These are phyloP conservation scores for Daldinia sp. DNA, from an alignment of 2,329 filamentous ascomycete species.

Conservation along the genomic window DNA sequence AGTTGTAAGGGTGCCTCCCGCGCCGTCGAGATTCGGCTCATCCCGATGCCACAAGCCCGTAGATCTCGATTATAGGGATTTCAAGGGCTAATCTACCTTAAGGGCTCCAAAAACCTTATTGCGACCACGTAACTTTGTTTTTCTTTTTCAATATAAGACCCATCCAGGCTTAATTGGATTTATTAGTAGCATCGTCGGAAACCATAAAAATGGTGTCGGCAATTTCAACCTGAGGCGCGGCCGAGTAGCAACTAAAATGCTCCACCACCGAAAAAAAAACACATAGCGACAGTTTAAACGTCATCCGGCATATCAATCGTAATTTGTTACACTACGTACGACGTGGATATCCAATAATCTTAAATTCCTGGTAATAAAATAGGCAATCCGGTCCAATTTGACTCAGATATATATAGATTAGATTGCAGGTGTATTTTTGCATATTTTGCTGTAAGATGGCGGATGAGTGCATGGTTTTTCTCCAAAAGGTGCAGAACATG, in stretches of 20 bases:
- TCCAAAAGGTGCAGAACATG: not conserved
- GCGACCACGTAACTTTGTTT: too few species aligned
- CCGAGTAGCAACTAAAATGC: not conserved
- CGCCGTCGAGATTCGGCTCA: conserved; percentile 16
- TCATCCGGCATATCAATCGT: not conserved
- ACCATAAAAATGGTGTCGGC: not conserved
- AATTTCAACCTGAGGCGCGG: not conserved
- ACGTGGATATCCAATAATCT: not conserved
- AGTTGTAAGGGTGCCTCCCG: conserved; percentile 5
- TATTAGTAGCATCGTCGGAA: not conserved
- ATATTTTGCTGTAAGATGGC: not conserved
- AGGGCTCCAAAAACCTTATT: conserved; percentile 26
- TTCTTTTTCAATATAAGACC: not conserved
- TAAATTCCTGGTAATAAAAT: not conserved
- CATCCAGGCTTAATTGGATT: not conserved
- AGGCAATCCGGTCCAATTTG: not conserved
- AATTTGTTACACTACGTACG: not conserved
- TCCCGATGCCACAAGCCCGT: conserved; percentile 25
- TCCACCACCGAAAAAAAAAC: not conserved
- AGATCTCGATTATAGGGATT: conserved; percentile 19
- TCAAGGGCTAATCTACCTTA: not conserved
- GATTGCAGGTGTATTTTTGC: not conserved
- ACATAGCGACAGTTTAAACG: not conserved
- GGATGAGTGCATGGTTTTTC: not conserved
- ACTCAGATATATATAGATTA: conserved; percentile 3